A percentile compares a stretch with the other conserved stretches of the same genome.
These are phyloP conservation scores for Cladorrhinum sp. DNA, from an alignment of 2,329 filamentous ascomycete genomes.

Conservation along the genomic window DNA sequence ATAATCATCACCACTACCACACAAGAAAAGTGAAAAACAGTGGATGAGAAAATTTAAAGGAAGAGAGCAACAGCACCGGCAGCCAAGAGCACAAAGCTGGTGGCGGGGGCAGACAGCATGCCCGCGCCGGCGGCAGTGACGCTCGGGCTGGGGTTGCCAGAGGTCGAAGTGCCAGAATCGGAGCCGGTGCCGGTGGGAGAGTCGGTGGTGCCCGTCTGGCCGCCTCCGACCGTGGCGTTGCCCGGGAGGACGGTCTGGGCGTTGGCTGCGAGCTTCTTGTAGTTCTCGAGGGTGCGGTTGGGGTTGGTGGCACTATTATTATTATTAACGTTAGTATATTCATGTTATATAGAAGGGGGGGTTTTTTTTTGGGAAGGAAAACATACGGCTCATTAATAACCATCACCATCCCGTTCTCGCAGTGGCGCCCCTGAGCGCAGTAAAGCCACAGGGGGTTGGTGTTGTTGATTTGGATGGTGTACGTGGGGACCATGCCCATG, in stretches of 20 bases:
- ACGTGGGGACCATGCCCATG: conserved; percentile 59
- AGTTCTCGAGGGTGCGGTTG: conserved; percentile 49
- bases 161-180: neutral
- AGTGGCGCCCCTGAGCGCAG: conserved; percentile 73
- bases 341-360: conserved; percentile 6
- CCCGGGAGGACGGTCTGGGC: conserved; percentile 34
- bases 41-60: conserved; percentile 34
- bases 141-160: neutral
- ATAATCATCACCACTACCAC: neutral
- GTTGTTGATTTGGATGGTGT: conserved; percentile 67
- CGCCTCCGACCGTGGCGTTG: conserved; percentile 15
- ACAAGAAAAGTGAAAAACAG: neutral
- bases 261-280: conserved; percentile 40
- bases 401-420: conserved; percentile 71
- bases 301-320: conserved; percentile 52
- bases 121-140: conserved; percentile 30
- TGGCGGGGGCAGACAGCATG: conserved; percentile 39
- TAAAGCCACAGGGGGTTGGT: conserved; percentile 74
- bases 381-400: conserved; percentile 72
- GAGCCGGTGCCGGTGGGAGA: conserved; percentile 21
- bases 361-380: neutral
- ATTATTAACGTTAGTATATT: conserved; percentile 3
- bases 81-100: conserved; percentile 43
- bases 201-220: conserved; percentile 22
- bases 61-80: conserved; percentile 41